Evolutionary conservation across 2,329 filamentous ascomycete species (phyloP).

Genomic region (Lecanicillium sp.): DNA sequence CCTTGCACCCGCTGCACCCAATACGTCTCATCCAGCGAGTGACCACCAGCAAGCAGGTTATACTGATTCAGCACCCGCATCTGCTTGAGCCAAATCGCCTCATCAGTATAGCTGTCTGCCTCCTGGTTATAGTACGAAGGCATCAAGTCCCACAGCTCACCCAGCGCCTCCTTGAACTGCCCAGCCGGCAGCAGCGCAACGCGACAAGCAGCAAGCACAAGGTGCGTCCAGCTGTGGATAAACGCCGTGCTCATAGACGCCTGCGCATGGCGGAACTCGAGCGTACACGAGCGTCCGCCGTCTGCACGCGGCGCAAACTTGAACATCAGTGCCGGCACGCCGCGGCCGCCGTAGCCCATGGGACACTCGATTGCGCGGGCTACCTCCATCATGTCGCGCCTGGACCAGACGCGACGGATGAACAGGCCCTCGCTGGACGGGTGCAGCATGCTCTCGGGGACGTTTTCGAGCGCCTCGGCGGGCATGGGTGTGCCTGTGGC

Average conservation of each 20-base stretch:
- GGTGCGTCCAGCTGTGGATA: constrained; percentile 9
- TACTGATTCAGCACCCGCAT: neutral
- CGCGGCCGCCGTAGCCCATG: neutral
- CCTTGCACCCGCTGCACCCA: neutral
- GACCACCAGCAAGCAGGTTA: neutral
- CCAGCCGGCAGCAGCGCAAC: constrained; percentile 7
- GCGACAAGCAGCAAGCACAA: constrained; percentile 10
- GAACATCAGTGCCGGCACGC: neutral
- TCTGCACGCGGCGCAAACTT: neutral
- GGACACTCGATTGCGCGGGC: neutral
- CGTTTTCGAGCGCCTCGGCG: neutral
- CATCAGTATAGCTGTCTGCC: too few relatives aligned
- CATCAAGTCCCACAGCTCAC: neutral
- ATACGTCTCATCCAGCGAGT: neutral
- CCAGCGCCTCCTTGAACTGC: constrained; percentile 5
- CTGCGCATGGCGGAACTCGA: constrained; percentile 14
- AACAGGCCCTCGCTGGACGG: neutral
- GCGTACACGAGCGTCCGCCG: neutral
- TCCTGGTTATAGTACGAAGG: neutral
- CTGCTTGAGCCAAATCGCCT: neutral
- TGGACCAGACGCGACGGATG: neutral
- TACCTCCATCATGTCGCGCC: neutral
- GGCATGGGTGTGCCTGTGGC: neutral
- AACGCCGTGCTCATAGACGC: constrained; percentile 8
- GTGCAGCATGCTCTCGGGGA: too few relatives aligned